Evolutionary conservation across 2,329 filamentous ascomycete species (phyloP), one percentile per base, ranked within the genome.

Genomic region (Pestalotiopsis sp.): DNA sequence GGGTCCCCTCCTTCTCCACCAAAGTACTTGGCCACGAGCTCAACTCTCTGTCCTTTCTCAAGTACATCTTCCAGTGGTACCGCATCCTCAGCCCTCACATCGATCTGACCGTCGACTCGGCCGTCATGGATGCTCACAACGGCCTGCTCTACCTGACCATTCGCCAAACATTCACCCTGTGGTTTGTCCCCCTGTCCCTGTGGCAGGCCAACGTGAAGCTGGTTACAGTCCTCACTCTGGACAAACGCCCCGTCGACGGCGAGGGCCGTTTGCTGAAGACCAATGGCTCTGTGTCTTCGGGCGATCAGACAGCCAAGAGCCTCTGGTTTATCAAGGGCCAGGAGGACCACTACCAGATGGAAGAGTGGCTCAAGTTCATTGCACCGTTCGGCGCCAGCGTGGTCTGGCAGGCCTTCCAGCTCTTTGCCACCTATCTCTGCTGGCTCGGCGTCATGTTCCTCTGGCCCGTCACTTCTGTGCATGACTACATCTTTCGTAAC

Each of bases 271-370:
- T 69, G 7, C 52, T 75, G 9, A 64, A 66, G n/a, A 63, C 66
- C 65, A 65, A 61, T 20, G 24, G 40, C 10, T 6, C 26, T n/a
- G 20, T 57, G 1, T 10, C 60, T 2, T 26, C 20, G 57, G 74
- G 69, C 40, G 74, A 79, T 13, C 75, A 78, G 30, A 77, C 72
- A 30, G 71, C 65, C 65, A 52, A 60, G 6, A 79, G 74, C 24
- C 85, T 84, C 68, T 96, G 94, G 80, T 92, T 90, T 76, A 94
- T 97, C 70, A 78, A 83, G 6, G 86, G 84, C 20, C 94, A 97
- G 76, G 90, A 97, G 71, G 94, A 97, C 75, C 80, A 94, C 7
- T 97, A 97, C 75, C 92, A 95, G 74, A 84, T 89, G 0, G 90
- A 89, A 62, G 91, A 97, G 72, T 91, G 90, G 70, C 81, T 95